Conservation (phyloP, 257 asterid genomes). For the Anisodus acutangulus region DNA sequence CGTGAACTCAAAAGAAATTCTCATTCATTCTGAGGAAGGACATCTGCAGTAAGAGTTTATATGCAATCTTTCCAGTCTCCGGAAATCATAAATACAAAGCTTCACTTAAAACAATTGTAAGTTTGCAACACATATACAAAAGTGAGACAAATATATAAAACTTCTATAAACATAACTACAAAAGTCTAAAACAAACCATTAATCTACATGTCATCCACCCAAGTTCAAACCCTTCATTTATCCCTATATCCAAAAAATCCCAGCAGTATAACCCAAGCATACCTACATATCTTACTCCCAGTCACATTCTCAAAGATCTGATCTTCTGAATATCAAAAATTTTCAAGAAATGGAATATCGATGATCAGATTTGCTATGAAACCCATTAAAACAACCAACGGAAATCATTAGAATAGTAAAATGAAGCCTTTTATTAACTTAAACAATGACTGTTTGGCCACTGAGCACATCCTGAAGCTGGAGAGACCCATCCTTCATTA, state of each 20-base stretch:
- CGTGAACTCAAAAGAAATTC: neutral
- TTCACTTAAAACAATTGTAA: neutral
- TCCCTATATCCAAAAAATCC: neutral
- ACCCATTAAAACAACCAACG: neutral
- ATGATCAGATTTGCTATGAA: constrained; percentile 24
- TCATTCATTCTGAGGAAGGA: constrained; percentile 10
- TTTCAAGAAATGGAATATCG: neutral
- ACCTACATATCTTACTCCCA: constrained; percentile 15
- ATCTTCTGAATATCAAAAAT: constrained; percentile 18
- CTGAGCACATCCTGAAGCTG: constrained; percentile 83
- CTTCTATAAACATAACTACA: constrained; percentile 12
- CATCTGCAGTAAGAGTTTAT: neutral
- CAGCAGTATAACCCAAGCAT: constrained; percentile 9
- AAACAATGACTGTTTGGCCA: constrained; percentile 71
- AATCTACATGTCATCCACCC: constrained; percentile 23
- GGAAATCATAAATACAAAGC: constrained; percentile 23
- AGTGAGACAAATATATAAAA: constrained; percentile 14
- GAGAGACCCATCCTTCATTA: constrained; percentile 86
- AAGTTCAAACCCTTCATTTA: neutral
- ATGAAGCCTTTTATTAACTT: constrained; percentile 33
- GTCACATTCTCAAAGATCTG: neutral
- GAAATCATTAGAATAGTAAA: constrained; percentile 27
- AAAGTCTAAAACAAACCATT: constrained; percentile 12
- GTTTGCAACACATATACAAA: constrained; percentile 28
- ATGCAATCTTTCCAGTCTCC: neutral